phyloP scores from a whole-genome alignment of 768 basidiomycete species.

The Amanita subjunquillea region DNA sequence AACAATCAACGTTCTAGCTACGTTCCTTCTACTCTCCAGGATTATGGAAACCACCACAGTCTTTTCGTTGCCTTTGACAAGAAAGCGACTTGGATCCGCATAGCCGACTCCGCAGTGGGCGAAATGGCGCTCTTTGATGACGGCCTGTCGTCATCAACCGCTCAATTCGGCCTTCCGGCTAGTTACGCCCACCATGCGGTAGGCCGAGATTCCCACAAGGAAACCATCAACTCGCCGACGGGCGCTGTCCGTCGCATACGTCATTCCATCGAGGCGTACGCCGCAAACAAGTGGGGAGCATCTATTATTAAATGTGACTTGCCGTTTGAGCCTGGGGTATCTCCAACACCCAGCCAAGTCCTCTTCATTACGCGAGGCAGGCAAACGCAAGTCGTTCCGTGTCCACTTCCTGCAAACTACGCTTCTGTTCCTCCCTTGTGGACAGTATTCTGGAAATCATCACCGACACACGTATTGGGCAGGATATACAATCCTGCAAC shows the following conservation, averaged over 20 bases:
- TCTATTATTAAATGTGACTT: constrained; percentile 38
- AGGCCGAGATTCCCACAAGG: background rate
- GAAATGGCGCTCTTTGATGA: constrained; percentile 59
- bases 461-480: constrained; percentile 43
- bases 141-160: constrained; percentile 17
- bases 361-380: constrained; percentile 63
- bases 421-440: constrained; percentile 46
- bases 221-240: constrained; percentile 1
- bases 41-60: constrained; percentile 63
- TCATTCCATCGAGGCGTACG: constrained; percentile 18
- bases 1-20: constrained; percentile 16
- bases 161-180: constrained; percentile 10
- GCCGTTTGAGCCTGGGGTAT: constrained; percentile 22
- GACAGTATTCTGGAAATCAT: constrained; percentile 44
- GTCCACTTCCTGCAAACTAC: constrained; percentile 51
- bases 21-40: constrained; percentile 17
- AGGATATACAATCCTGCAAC: constrained; percentile 33
- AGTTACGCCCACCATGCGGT: background rate
- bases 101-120: constrained; percentile 71
- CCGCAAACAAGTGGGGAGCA: constrained; percentile 36
- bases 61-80: constrained; percentile 84
- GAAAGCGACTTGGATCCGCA: constrained; percentile 75
- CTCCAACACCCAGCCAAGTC: constrained; percentile 27
- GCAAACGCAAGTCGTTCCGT: constrained; percentile 56
- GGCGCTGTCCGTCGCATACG: constrained; percentile 25